Evolutionary conservation across 306 rosid genomes (phyloP), one percentile per base, ranked within the genome.

Genomic region (Canavalia ensiformis): DNA sequence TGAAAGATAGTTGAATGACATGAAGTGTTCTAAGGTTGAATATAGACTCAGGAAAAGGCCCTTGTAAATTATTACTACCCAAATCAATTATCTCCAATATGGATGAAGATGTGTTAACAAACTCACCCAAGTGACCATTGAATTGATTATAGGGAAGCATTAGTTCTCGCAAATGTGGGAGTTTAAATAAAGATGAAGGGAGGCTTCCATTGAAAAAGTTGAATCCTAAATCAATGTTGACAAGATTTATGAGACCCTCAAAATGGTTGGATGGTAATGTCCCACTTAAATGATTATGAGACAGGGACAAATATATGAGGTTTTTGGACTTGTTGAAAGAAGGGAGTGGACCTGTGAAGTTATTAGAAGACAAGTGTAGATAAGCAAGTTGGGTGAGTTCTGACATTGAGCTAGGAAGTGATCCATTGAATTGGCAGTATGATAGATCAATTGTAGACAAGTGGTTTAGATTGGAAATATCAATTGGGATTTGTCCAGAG

Each of bases 51-150:
- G 90, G 94, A 51, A 93, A 46, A 2, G 67, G 75, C 2, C 97
- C 92, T 74, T 74, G 76, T 25, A 91, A 71, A 0, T 71, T 82
- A 62, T 92, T 92, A 65, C 49, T 33, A 4, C 75, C n/a, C 37
- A 93, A 76, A 80, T 84, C 92, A 46, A 91, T 57, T 28, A 72
- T 67, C 37, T 87, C 52, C 2, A 84, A 4, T 0, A 28, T 0
- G 5, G 64, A 44, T 3, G 76, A 42, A 51, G 67, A 8, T 5
- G n/a, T n/a, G n/a, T n/a, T n/a, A n/a, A 2, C 10, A 44, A 84
- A 63, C 11, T 86, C 87, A 56, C 6, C 57, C 2, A 86, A 49
- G n/a, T 5, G 3, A 4, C 90, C 88, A 50, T 45, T 35, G 28
- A 90, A 57, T 11, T 42, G 44, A 35, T 86, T 87, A 65, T 13